Evolutionary conservation across 1,284 basidiomycete species (phyloP).

Genomic region (Flammula alnicola): DNA sequence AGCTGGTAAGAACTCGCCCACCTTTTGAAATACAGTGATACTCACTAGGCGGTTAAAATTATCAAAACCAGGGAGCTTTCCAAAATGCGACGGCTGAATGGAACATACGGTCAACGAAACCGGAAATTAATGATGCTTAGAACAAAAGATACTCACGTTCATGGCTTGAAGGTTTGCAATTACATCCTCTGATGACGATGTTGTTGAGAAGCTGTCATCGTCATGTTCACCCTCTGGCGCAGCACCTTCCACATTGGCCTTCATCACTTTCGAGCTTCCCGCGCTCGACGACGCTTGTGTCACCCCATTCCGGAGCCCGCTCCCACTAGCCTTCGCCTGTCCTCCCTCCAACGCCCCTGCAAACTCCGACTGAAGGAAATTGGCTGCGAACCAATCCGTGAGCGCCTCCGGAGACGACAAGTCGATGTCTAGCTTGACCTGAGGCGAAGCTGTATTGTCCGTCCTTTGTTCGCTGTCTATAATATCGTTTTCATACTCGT

Average conservation of each 20-base stretch:
- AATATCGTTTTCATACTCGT: conserved; percentile 22
- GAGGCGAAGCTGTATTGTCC: conserved; percentile 30
- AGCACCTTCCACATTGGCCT: conserved; percentile 14
- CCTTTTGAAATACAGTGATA: neutral
- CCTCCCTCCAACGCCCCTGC: conserved; percentile 7
- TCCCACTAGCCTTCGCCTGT: conserved; percentile 15
- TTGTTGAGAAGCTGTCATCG: conserved; percentile 25
- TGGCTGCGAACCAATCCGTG: conserved; percentile 43
- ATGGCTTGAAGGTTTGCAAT: conserved; percentile 40
- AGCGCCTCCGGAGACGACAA: conserved; percentile 37
- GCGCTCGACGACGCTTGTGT: conserved; percentile 1
- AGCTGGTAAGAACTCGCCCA: neutral
- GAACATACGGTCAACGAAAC: neutral
- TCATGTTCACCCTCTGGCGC: conserved; percentile 35
- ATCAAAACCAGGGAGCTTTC: conserved; percentile 22
- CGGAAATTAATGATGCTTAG: conserved; percentile 8
- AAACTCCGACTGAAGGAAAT: conserved; percentile 33
- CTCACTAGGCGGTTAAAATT: conserved; percentile 21
- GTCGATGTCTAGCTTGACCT: conserved; percentile 43
- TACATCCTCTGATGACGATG: conserved; percentile 36
- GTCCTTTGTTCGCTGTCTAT: conserved; percentile 17
- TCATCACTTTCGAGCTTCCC: conserved; percentile 6
- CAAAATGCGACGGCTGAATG: conserved; percentile 34
- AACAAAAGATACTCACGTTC: conserved; percentile 35
- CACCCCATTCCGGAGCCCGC: conserved; percentile 16